These are phyloP conservation scores for Scutellaria baicalensis DNA, from an alignment of 257 asterid genomes.

Conservation along the genomic window DNA sequence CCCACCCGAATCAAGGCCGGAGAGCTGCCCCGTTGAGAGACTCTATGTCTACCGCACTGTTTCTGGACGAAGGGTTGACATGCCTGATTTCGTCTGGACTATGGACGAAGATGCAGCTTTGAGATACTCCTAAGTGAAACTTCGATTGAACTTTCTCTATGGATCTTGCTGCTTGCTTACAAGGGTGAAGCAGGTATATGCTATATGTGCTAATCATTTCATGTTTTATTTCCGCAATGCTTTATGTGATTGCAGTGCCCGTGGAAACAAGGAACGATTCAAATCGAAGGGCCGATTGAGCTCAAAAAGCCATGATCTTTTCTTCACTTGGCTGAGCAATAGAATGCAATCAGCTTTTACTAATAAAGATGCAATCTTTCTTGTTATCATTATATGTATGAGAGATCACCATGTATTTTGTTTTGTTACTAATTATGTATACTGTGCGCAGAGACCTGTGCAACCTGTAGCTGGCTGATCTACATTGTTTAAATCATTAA, in stretches of 20 bases:
- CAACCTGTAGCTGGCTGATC: conserved; percentile 5
- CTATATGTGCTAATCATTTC: conserved; percentile 17
- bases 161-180: not conserved
- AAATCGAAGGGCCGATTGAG: conserved; percentile 6
- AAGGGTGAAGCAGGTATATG: conserved; percentile 32
- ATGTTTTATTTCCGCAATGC: conserved; percentile 23
- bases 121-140: conserved; percentile 22
- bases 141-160: not conserved
- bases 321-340: conserved; percentile 55
- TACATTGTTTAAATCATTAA: conserved; percentile 1
- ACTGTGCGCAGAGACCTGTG: conserved; percentile 25
- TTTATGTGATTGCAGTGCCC: conserved; percentile 31
- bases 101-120: conserved; percentile 43
- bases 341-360: conserved; percentile 18
- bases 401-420: not conserved
- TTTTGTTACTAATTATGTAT: conserved; percentile 14
- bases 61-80: conserved; percentile 76
- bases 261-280: conserved; percentile 17
- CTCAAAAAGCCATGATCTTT: conserved; percentile 39
- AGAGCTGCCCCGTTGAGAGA: conserved; percentile 64
- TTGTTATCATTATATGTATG: conserved; percentile 17
- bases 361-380: conserved; percentile 26
- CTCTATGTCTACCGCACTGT: conserved; percentile 78
- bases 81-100: conserved; percentile 83
- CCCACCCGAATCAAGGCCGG: conserved; percentile 71